Evolutionary conservation across 2,329 filamentous ascomycete species (phyloP), one percentile per base, ranked within the genome.

Genomic region (Dactylellina drechsleri): DNA sequence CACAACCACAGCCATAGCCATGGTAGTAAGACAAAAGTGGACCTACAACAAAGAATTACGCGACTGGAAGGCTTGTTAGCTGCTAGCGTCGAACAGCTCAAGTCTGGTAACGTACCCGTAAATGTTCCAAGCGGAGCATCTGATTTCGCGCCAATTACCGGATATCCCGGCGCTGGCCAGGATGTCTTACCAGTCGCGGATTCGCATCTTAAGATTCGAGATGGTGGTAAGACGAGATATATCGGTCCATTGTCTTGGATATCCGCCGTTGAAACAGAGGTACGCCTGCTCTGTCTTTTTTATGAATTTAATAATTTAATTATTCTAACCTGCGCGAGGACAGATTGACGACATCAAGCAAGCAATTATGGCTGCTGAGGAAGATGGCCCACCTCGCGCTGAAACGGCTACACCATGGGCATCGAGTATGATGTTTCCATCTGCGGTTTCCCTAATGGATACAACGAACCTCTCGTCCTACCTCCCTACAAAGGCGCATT

Each of bases 311-410:
- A 8, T 36, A 36, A 1, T 36, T 36, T 5, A 1, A 36, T 36
- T 36, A 10, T 36, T 36, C 31, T 36, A 36, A 36, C 5, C 31
- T 36, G 10, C 6, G 31, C 6, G 31, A 5, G 10, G 43, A 15
- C 50, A 75, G 71, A 75, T 75, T 23, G 71, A 75, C 20, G 71
- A 75, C 47, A 75, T 75, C 36, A 75, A 75, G 52, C 64, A 75
- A 54, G 71, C 71, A 18, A 75, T 75, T 8, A 31, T 62, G 1
- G 49, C 47, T 10, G 49, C 68, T 8, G 64, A 75, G 1, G 62
- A 68, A 26, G 40, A 68, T 52, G 47, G 50, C 1, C 52, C 64
- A 20, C 52, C 54, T 6, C 43, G 40, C 5, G 23, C 71, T 12
- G 64, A 62, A 23, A 31, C 36, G 1, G 64, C 28, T 2, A 59